Base-by-base conservation (phyloP, 2,329 filamentous ascomycete species). In the Acrocalymma vagum region DNA sequence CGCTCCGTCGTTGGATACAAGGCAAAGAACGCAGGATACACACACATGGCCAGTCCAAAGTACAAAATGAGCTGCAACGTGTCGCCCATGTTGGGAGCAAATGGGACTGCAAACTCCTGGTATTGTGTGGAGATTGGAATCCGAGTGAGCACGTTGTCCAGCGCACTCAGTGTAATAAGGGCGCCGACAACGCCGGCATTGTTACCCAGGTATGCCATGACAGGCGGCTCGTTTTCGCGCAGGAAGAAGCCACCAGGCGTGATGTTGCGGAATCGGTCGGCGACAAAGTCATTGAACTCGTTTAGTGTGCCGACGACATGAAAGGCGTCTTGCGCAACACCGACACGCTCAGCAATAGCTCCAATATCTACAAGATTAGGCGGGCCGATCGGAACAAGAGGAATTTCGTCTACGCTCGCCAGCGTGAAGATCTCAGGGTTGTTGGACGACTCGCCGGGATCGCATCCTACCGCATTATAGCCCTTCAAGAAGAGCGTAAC, bases 1-100 rank as follows among this genome's bases (percentile, higher is more conserved):
- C 90, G 81, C 68, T 96, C 92, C 18, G 88, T 76, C n/a, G 90
- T 95, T 0, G 90, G 89, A 61, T 96, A 96, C 4, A 96, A 75
- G 0, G 88, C 83, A 58, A 96, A 95, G 75, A 96, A 92, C 10
- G 87, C 90, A 1, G 92, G 90, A 57, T 87, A 94, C 1, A 85
- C 84, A 6, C 82, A 79, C 70, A 95, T 84, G 1, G 86, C 88
- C 7, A 96, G 78, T 10, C 87, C 84, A 63, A 94, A 87, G 69
- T 96, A 96, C 7, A 89, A 77, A 26, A 93, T 82, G 13, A 95
- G 77, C 63, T 95, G 89, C 16, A 96, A 72, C 1, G 86, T 85
- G 34, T 92, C 78, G 14, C 89, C 89, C 7, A 84, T 82, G 14
- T 77, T 76, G 0, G 88, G 83, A 17, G 80, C 74, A 72, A 85